phyloP scores from a whole-genome alignment of 2,329 filamentous ascomycete species.

The Trichoderma afroharzianum region DNA sequence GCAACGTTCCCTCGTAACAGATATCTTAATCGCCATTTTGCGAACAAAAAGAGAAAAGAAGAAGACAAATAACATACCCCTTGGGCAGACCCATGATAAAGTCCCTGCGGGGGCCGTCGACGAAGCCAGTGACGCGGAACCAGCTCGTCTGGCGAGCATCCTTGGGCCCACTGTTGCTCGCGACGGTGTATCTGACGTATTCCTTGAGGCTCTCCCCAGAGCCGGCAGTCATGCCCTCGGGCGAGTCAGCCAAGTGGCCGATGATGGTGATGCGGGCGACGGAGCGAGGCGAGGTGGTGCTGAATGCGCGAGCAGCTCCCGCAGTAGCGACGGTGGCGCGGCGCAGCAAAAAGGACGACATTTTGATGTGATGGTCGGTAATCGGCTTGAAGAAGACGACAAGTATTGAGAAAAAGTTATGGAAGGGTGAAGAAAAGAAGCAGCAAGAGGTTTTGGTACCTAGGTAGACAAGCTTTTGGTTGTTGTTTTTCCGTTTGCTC shows the following conservation, averaged over 20 bases:
- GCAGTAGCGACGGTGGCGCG: slow-evolving; percentile 48
- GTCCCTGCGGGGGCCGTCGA: slow-evolving; percentile 66
- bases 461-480: no score
- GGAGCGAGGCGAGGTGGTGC: slow-evolving; percentile 60
- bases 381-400: no score
- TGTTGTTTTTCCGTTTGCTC: not conserved
- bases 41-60: not conserved
- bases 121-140: slow-evolving; percentile 77
- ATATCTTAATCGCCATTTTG: not conserved
- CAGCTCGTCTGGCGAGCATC: slow-evolving; percentile 78
- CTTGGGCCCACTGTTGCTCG: slow-evolving; percentile 59
- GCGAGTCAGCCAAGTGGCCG: slow-evolving; percentile 75
- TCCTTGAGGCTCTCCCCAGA: slow-evolving; percentile 57
- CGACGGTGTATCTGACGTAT: slow-evolving; percentile 73
- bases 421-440: not conserved
- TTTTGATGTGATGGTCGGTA: slow-evolving; percentile 21
- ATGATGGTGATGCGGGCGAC: slow-evolving; percentile 82
- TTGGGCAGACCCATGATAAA: slow-evolving; percentile 72
- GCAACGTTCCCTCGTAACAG: not conserved
- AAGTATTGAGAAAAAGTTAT: not conserved
- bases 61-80: slow-evolving; percentile 61
- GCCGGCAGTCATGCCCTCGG: slow-evolving; percentile 69
- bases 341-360: slow-evolving; percentile 52
- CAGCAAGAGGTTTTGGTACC: not conserved
- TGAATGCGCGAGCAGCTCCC: slow-evolving; percentile 66